These are phyloP conservation scores for Pseudovirgaria hyperparasitica DNA, from an alignment of 2,329 filamentous ascomycete genomes.

Conservation along the genomic window DNA sequence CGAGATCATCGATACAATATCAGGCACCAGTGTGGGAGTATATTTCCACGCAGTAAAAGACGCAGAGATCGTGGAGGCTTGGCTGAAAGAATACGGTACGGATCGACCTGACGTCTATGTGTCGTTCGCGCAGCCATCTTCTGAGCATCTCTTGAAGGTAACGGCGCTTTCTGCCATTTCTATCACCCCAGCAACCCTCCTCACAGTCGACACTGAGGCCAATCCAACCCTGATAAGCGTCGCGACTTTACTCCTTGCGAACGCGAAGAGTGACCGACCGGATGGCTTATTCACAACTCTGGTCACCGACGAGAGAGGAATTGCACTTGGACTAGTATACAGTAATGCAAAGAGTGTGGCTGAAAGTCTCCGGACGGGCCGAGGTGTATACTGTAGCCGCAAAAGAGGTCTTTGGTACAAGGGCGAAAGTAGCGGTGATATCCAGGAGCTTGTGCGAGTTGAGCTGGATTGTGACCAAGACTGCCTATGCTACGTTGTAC, in stretches of 20 bases:
- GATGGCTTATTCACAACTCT: conserved; percentile 83
- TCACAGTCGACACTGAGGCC: conserved; percentile 54
- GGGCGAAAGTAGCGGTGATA: conserved; percentile 86
- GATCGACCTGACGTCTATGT: conserved; percentile 38
- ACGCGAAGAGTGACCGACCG: conserved; percentile 66
- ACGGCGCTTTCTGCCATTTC: conserved; percentile 44
- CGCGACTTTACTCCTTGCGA: conserved; percentile 56
- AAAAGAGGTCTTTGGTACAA: conserved; percentile 97
- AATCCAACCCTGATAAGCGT: conserved; percentile 51
- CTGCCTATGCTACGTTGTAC: conserved; percentile 79
- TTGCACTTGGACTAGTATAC: conserved; percentile 82
- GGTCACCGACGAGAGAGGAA: conserved; percentile 76
- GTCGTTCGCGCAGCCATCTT: conserved; percentile 29
- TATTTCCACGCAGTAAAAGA: conserved; percentile 31
- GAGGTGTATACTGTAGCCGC: conserved; percentile 88
- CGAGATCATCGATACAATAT: conserved; percentile 26
- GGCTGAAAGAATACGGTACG: conserved; percentile 37
- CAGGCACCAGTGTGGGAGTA: conserved; percentile 31
- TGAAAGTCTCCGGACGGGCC: conserved; percentile 69
- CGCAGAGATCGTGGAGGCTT: conserved; percentile 29
- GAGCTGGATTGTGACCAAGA: conserved; percentile 89
- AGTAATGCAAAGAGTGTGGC: conserved; percentile 83
- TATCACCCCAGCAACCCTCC: conserved; percentile 55
- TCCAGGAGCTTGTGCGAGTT: conserved; percentile 75
- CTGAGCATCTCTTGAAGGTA: conserved; percentile 29